Conservation (phyloP, 1,284 basidiomycete genomes). For the Microbotryomycetes sp. region DNA sequence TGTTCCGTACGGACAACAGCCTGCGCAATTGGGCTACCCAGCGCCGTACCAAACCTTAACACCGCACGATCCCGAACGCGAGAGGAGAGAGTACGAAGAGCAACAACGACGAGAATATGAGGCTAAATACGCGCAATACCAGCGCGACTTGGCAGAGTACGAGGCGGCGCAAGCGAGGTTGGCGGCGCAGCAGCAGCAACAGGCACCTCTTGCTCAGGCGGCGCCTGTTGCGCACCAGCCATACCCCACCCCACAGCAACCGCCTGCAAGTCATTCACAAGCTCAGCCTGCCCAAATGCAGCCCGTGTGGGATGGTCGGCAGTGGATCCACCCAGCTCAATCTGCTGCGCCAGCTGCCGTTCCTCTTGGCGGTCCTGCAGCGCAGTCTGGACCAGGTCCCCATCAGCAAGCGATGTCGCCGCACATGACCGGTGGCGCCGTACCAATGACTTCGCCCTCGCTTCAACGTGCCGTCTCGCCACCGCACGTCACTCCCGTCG, state of each 20-base stretch:
- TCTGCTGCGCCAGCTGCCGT: background rate
- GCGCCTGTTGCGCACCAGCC: background rate
- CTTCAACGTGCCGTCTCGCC: no score
- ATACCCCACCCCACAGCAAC: background rate
- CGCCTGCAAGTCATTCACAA: background rate
- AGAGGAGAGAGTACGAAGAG: background rate
- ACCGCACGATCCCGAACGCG: background rate
- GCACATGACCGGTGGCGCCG: background rate
- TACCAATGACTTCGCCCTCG: background rate
- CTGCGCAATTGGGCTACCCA: conserved; percentile 7
- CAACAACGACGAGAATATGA: conserved; percentile 1
- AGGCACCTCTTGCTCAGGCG: background rate
- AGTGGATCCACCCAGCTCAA: conserved; percentile 22
- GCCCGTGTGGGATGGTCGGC: conserved; percentile 20
- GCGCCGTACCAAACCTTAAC: background rate
- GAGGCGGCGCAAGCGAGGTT: background rate
- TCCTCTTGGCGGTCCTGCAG: background rate
- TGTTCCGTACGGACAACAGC: background rate
- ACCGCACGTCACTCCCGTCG: background rate
- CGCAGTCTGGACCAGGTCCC: background rate
- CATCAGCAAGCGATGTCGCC: background rate
- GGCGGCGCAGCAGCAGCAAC: conserved; percentile 11
- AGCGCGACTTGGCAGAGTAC: background rate
- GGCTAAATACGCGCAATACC: background rate
- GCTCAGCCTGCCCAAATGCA: background rate